A percentile compares a stretch with the other conserved stretches of the same genome.
These are phyloP conservation scores for Monascus ruber DNA, from an alignment of 2,329 filamentous ascomycete species.

Conservation along the genomic window DNA sequence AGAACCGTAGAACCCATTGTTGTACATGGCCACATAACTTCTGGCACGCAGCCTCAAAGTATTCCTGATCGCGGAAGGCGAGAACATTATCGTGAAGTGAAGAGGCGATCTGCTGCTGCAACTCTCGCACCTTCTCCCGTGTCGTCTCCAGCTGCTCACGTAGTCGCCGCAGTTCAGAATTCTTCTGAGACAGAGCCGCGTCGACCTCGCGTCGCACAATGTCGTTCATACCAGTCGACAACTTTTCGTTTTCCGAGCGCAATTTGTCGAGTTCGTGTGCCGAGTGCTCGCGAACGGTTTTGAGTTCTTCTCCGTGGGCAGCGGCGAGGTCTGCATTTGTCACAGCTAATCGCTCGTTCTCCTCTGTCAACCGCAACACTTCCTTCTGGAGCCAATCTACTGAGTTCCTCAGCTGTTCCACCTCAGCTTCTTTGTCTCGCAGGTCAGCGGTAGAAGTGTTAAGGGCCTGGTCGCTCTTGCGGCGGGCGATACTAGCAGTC, in stretches of 20 bases:
- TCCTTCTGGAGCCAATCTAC: slow-evolving; percentile 74
- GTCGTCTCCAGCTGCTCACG: slow-evolving; percentile 67
- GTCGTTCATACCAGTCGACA: slow-evolving; percentile 52
- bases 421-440: slow-evolving; percentile 74
- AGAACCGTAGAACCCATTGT: slow-evolving; percentile 96
- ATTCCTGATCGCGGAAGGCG: slow-evolving; percentile 73
- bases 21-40: slow-evolving; percentile 92
- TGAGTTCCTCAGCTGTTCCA: slow-evolving; percentile 67
- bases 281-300: slow-evolving; percentile 52
- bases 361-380: slow-evolving; percentile 65
- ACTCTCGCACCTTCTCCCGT: slow-evolving; percentile 46
- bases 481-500: slow-evolving; percentile 42
- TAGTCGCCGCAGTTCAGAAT: slow-evolving; percentile 69
- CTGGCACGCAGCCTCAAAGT: slow-evolving; percentile 89
- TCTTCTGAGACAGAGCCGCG: slow-evolving; percentile 63
- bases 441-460: slow-evolving; percentile 58
- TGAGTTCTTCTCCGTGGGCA: slow-evolving; percentile 60
- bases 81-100: slow-evolving; percentile 62
- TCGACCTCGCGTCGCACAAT: slow-evolving; percentile 52
- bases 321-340: slow-evolving; percentile 66
- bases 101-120: slow-evolving; percentile 49
- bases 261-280: slow-evolving; percentile 59
- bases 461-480: slow-evolving; percentile 45
- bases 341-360: slow-evolving; percentile 68
- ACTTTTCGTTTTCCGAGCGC: slow-evolving; percentile 50